These are phyloP conservation scores for Hanseniaspora clermontiae DNA, from an alignment of 805 yeast species.

Conservation along the genomic window DNA sequence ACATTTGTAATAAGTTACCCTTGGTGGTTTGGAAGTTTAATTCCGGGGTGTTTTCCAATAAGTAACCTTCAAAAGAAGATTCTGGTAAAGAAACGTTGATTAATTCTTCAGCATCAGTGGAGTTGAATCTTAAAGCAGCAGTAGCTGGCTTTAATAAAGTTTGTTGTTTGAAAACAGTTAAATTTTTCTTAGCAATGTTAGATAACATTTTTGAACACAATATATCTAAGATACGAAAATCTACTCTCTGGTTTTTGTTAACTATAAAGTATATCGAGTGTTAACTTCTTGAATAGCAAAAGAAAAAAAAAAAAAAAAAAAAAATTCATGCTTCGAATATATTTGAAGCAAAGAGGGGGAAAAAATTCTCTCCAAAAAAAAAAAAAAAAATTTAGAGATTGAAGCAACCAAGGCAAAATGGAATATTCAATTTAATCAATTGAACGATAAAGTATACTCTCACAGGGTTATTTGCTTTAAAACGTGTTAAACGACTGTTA, in stretches of 20 bases:
- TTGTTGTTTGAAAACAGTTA: slow-evolving; percentile 12
- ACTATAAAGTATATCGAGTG: no score
- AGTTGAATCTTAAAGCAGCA: slow-evolving; percentile 13
- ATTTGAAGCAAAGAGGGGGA: not conserved
- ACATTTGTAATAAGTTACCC: slow-evolving; percentile 74
- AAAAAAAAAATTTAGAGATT: not conserved
- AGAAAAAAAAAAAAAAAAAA: not conserved
- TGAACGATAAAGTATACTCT: not conserved
- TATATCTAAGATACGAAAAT: slow-evolving; percentile 13
- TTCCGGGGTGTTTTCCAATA: slow-evolving; percentile 54
- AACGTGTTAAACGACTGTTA: no score
- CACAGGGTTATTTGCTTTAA: no score
- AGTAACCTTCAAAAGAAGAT: slow-evolving; percentile 72
- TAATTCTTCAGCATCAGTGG: slow-evolving; percentile 18
- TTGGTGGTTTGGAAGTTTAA: slow-evolving; percentile 68
- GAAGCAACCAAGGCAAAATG: not conserved
- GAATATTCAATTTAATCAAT: not conserved
- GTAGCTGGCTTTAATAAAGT: slow-evolving; percentile 13
- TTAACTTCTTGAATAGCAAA: no score
- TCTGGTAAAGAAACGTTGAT: slow-evolving; percentile 57
- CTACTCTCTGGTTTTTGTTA: slow-evolving; percentile 15
- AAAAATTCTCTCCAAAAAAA: not conserved
- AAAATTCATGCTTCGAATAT: not conserved
- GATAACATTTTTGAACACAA: slow-evolving; percentile 13
- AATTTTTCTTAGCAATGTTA: slow-evolving; percentile 13